Evolutionary conservation across 768 basidiomycete species (phyloP).

Genomic region (Amanita pallidorosea): DNA sequence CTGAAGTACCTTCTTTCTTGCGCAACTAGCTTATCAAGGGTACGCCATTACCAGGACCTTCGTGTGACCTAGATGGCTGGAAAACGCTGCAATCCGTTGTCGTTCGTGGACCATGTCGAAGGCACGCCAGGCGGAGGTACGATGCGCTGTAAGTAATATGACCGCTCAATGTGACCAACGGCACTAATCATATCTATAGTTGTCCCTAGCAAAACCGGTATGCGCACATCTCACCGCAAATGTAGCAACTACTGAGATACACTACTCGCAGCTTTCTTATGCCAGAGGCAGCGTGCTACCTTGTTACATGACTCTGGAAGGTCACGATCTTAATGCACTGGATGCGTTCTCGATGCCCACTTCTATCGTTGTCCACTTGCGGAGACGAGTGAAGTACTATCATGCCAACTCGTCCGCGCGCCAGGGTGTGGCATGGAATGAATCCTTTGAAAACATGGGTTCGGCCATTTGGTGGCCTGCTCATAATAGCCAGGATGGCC

Average conservation of each 20-base stretch:
- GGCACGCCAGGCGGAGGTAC: constrained; percentile 25
- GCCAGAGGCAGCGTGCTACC: constrained; percentile 40
- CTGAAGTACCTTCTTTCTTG: constrained; percentile 32
- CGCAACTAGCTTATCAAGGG: constrained; percentile 41
- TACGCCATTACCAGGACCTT: constrained; percentile 32
- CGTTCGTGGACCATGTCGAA: constrained; percentile 31
- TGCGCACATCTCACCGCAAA: constrained; percentile 9
- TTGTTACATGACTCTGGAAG: constrained; percentile 31
- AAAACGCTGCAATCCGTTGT: constrained; percentile 28
- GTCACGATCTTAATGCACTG: constrained; percentile 25
- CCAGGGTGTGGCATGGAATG: constrained; percentile 32
- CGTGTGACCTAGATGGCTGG: constrained; percentile 44
- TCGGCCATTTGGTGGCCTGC: constrained; percentile 41
- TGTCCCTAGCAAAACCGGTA: constrained; percentile 37
- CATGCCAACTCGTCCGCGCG: constrained; percentile 24
- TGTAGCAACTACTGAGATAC: neutral
- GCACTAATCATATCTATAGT: constrained; percentile 14
- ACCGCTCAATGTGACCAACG: neutral
- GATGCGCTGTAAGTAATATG: constrained; percentile 27
- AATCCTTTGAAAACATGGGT: constrained; percentile 31
- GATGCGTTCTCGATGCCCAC: constrained; percentile 31
- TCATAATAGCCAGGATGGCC: constrained; percentile 15
- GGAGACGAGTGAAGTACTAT: constrained; percentile 32
- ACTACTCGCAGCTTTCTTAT: constrained; percentile 27
- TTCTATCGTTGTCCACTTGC: constrained; percentile 26